Base-by-base conservation (phyloP, 1,284 basidiomycete genomes). In the Cryptococcus amylolentus region DNA sequence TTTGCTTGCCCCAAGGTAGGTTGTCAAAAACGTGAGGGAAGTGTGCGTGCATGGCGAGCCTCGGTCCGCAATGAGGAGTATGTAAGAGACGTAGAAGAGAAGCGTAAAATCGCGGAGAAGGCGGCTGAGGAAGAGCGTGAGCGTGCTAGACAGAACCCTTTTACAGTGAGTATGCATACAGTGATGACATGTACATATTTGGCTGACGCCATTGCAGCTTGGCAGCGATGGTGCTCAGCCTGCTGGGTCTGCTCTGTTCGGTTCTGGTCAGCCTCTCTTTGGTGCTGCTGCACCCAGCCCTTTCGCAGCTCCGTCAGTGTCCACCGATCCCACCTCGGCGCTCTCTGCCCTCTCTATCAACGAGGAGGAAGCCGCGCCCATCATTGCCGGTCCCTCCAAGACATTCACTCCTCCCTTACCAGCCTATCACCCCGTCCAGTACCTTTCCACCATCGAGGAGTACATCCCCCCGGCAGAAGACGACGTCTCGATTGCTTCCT, bases 1-100 rank as follows among this genome's bases (percentile, higher is more conserved):
- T 78, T 68, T 54, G 77, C 65, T 5, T 78, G 77, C 57, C 61
- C 71, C 2, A 62, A 63, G n/a, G 57, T 62, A 0, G 56, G 56
- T 1, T 78, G 77, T 62, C 72, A 75, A 57, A 60, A 74, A 39
- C 56, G 65, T 23, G 69, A 75, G 40, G 76, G 75, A 51, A 71
- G 72, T 52, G 61, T 78, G 12, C 64, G 76, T 54, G 77, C 76
- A 4, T 77, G 69, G 59, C 58, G 76, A 47, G 76, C 76, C 1
- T 76, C 74, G 8, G 64, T 65, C 16, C 58, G 73, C 28, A 78
- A 78, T 57, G 76, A 78, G 39, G 72, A 69, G 58, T 78, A 75
- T 56, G 75, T 72, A 0, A 62, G 58, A 26, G 76, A 77, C 54
- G 75, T 72, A 0, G 72, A 71, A 52, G 66, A 64, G 43, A 72